Percentiles rank a stretch among this genome's conserved stretches.
Conservation (phyloP, 371 early-diverging fungal genomes). For the Globomyces sp. region DNA sequence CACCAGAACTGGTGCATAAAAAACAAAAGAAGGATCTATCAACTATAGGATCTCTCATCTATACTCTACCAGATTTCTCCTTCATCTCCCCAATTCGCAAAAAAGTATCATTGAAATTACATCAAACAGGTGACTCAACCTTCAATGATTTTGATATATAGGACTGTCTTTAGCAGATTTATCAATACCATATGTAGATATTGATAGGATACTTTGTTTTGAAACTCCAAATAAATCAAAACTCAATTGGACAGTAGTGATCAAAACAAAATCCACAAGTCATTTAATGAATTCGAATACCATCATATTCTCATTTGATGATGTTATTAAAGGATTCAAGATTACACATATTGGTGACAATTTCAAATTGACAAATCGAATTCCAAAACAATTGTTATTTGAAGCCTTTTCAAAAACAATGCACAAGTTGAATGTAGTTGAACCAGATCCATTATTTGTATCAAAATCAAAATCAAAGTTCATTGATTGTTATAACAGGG, state of each 20-base stretch:
- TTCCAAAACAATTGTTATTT: not conserved
- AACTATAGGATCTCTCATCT: constrained; percentile 1
- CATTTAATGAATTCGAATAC: not conserved
- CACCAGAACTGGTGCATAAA: constrained; percentile 8
- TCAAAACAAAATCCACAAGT: constrained; percentile 2
- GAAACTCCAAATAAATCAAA: constrained; percentile 13
- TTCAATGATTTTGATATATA: too few species aligned
- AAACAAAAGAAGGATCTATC: not conserved
- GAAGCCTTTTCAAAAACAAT: constrained; percentile 1
- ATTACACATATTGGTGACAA: not conserved
- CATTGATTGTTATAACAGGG: not conserved
- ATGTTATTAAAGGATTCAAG: constrained; percentile 5
- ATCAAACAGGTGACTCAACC: too few species aligned
- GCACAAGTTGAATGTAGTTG: not conserved
- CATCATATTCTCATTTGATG: constrained; percentile 9
- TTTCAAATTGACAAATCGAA: constrained; percentile 2
- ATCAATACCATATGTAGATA: not conserved
- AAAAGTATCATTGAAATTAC: not conserved
- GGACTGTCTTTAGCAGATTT: not conserved
- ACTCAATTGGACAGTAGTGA: constrained; percentile 8
- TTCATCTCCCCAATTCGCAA: constrained; percentile 2
- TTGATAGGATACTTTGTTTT: constrained; percentile 3
- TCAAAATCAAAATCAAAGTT: not conserved
- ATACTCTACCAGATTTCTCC: constrained; percentile 10
- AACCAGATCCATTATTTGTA: not conserved